Base-by-base conservation (phyloP, 805 yeast species). In the Ogataea paraovalis region DNA sequence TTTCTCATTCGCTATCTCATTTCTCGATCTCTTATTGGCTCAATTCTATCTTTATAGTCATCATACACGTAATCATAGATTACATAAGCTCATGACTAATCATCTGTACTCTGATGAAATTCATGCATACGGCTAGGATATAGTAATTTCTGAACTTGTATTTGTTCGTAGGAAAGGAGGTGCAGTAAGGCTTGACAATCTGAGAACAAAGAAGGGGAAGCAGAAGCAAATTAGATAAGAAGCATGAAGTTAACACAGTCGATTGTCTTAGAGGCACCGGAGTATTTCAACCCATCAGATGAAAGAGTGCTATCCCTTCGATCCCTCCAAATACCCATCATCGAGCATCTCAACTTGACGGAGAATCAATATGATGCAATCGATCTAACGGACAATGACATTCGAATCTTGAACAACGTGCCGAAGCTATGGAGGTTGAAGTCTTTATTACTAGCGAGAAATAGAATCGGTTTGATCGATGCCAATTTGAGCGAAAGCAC, bases 381-480 rank as follows among this genome's bases (percentile, higher is more conserved):
- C 2, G 97, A 92, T 62, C 60, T 92, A 28, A 79, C 92, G 0
- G 83, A 85, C 58, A 92, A 92, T 65, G 83, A 79, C 30, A 66
- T 92, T n/a, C 65, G 73, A 1, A 72, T 71, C 2, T 54, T 92
- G 5, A 72, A 75, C 14, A 72, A 69, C 58, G 71, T 78, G 33
- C 87, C 83, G 0, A 58, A 49, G 19, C 59, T 75, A 37, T 43
- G 46, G 28, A 74, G 72, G 36, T 58, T 78, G 43, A 73, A 72
- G 39, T 76, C 84, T 0, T 56, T 92, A 2, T 68, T 90, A 8
- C 55, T 83, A 20, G 83, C 85, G 0, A 75, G 80, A 49, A 92
- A 92, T 62, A 68, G 76, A 50, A 78, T 90, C 3, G 51, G 69
- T 2, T 40, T 51, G 3, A 61, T 81, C 20, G 69, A 75, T 41